Evolutionary conservation across 2,329 filamentous ascomycete genomes (phyloP).

Genomic region (Metarhizium guizhouense): DNA sequence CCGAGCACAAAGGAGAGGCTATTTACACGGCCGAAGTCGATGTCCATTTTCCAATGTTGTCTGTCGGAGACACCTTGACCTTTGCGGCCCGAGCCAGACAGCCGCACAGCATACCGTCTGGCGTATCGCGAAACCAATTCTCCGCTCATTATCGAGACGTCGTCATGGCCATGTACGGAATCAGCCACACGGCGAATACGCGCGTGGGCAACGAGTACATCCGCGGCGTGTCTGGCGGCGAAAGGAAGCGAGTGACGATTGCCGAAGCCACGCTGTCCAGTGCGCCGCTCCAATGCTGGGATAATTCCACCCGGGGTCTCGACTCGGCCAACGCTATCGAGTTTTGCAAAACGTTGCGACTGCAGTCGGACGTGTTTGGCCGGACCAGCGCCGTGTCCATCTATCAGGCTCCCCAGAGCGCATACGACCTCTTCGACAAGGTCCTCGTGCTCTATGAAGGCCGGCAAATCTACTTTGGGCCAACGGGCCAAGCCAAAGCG

Average conservation of each 20-base stretch:
- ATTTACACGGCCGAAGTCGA: too few species aligned
- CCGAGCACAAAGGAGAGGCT: too few species aligned
- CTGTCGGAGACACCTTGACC: too few species aligned
- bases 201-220: conserved; percentile 36
- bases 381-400: background rate
- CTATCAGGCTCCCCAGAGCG: conserved; percentile 19
- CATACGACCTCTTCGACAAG: conserved; percentile 52
- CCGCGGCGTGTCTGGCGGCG: conserved; percentile 67
- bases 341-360: conserved; percentile 3
- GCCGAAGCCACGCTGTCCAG: conserved; percentile 47
- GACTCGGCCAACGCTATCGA: conserved; percentile 17
- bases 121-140: too few species aligned
- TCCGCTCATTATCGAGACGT: too few species aligned
- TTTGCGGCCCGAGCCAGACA: too few species aligned
- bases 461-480: conserved; percentile 31
- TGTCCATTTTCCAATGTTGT: too few species aligned
- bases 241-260: conserved; percentile 67
- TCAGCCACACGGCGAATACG: too few species aligned
- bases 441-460: conserved; percentile 59
- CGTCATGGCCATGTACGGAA: too few species aligned
- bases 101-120: too few species aligned
- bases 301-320: conserved; percentile 16
- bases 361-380: too few species aligned
- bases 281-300: conserved; percentile 13
- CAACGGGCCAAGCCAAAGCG: conserved; percentile 12